Evolutionary conservation across 169 alveolate genomes (phyloP), one percentile per base, ranked within the genome.

Genomic region (Perkinsus chesapeaki): DNA sequence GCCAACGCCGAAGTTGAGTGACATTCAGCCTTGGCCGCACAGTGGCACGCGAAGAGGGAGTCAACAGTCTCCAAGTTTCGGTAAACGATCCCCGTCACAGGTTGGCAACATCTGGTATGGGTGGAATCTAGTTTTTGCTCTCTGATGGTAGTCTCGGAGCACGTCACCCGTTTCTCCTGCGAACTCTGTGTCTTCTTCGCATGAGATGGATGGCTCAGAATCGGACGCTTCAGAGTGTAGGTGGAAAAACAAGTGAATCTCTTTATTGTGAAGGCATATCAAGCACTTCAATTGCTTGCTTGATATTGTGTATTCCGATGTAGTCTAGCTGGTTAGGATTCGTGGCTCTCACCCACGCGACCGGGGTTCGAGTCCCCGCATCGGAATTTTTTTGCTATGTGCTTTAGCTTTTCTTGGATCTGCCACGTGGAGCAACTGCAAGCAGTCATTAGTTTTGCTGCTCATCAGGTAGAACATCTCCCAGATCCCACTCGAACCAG

Each of bases 341-440:
- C 82, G 82, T 60, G 82, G 82, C 82, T 60, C 82, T 60, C 82
- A 60, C 82, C 82, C 82, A 60, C 82, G 82, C 82, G 82, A 60
- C 82, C 82, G 82, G 82, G 82, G 82, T 60, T 60, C 82, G 82
- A 60, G 82, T 60, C 82, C 82, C 82, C 82, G 82, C 82, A 60
- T 96, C 92, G 98, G 96, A 73, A 60, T 23, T 16, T 60, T 60
- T 60, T n/a, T n/a, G n/a, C n/a, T n/a, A n/a, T n/a, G n/a, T n/a
- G n/a, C n/a, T n/a, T n/a, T n/a, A n/a, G n/a, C n/a, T n/a, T n/a
- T n/a, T n/a, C n/a, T n/a, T n/a, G n/a, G n/a, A n/a, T n/a, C n/a
- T n/a, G n/a, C n/a, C n/a, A n/a, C n/a, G n/a, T n/a, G n/a, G n/a
- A n/a, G n/a, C n/a, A n/a, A n/a, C n/a, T n/a, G n/a, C n/a, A n/a